phyloP scores from a whole-genome alignment of 108 stramenopile genomes.

The Pseudonitzschia delicatissima region DNA sequence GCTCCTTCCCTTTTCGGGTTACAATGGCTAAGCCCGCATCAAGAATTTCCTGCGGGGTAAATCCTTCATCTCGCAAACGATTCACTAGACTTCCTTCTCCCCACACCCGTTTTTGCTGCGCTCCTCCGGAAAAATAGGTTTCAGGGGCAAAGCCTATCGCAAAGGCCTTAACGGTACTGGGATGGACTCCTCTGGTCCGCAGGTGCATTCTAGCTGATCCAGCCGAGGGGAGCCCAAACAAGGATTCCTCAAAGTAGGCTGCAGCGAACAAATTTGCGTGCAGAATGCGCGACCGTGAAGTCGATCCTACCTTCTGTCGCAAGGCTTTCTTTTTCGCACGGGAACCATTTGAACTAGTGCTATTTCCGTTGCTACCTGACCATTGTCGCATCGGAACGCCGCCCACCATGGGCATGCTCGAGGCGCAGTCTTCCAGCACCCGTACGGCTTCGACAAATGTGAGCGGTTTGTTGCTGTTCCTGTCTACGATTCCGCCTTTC shows the following conservation, averaged over 20 bases:
- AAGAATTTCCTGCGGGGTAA: constrained; percentile 73
- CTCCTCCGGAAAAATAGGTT: constrained; percentile 48
- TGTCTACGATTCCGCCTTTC: neutral
- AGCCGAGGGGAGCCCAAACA: constrained; percentile 56
- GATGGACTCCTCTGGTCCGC: constrained; percentile 51
- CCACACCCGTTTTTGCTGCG: constrained; percentile 1
- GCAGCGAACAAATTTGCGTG: constrained; percentile 77
- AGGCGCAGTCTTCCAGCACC: neutral
- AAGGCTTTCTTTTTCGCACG: neutral
- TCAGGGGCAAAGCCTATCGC: constrained; percentile 90
- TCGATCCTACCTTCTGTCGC: neutral
- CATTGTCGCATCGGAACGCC: neutral
- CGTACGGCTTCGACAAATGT: constrained; percentile 3
- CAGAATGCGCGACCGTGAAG: constrained; percentile 38
- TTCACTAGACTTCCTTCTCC: constrained; percentile 74
- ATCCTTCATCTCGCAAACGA: constrained; percentile 57
- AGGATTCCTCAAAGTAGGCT: constrained; percentile 73
- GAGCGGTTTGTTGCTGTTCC: neutral
- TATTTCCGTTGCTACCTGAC: neutral
- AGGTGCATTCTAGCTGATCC: constrained; percentile 75
- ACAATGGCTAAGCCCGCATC: constrained; percentile 83
- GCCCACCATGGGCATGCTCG: neutral
- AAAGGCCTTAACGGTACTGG: constrained; percentile 68
- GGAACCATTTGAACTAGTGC: neutral
- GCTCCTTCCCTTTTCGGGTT: constrained; percentile 34